Base-by-base conservation (phyloP, 306 rosid genomes). In the Quercus rubra region DNA sequence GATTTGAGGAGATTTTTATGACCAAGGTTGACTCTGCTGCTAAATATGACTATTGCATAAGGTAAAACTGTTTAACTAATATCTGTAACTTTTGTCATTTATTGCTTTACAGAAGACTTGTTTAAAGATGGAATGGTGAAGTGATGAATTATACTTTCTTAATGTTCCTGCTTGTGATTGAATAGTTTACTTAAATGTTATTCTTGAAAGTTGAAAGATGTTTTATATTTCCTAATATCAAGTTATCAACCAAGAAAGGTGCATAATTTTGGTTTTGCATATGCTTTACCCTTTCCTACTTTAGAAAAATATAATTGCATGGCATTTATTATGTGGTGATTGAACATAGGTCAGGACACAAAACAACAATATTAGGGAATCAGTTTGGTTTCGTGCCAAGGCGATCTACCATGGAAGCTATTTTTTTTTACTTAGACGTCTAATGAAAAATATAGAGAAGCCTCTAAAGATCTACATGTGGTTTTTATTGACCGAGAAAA, bases 1-100 rank as follows among this genome's bases (percentile, higher is more conserved):
- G 96, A 70, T 95, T 95, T 83, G 97, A 95, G 83, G 98, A 91
- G 80, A 83, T 87, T 71, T 95, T 93, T 83, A 87, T 92, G 94
- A 93, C 94, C 75, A 91, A 81, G 86, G 76, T 93, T 76, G 98
- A 95, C 87, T 88, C 67, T 84, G 91, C 94, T 75, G 77, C 87
- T 78, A 91, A 91, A 83, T 93, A 91, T 87, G 99, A 95, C 78
- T 90, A 90, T 74, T 88, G 91, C 75, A 83, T 91, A 73, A 91
- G 99, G 99, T 92, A 87, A 79, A 52, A n/a, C 61, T 77, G 27
- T 82, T 71, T 68, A 21, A 72, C 35, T 49, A 63, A 23, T 51
- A 23, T 25, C 72, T 71, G 10, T 58, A 15, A 31, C 30, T 0
- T 20, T 79, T 79, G 78, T 30, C 52, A 64, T 73, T 76, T 23